Percentiles rank a stretch among this genome's conserved stretches.
These are phyloP conservation scores for Moesziomyces antarcticus DNA, from an alignment of 1,284 basidiomycete genomes.

Conservation along the genomic window DNA sequence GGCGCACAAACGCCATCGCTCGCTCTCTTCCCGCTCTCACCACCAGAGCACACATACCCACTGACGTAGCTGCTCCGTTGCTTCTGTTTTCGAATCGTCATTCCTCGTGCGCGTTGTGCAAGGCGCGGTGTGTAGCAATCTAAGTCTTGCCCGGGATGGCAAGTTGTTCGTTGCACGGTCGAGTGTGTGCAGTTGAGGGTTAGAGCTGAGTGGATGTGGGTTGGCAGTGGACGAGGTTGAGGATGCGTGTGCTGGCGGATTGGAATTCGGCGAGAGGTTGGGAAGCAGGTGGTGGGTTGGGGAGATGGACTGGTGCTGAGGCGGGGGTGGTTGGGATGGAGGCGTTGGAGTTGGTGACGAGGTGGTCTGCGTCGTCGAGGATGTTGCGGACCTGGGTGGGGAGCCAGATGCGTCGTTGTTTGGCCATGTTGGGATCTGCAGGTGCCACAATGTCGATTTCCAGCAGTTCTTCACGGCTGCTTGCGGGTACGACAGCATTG, in stretches of 20 bases:
- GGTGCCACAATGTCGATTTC: constrained; percentile 29
- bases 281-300: too few species aligned
- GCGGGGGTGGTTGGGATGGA: constrained; percentile 1
- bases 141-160: constrained; percentile 15
- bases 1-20: constrained; percentile 28
- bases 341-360: neutral
- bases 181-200: neutral
- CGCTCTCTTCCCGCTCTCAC: constrained; percentile 31
- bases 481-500: constrained; percentile 22
- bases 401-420: constrained; percentile 10
- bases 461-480: constrained; percentile 25
- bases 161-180: neutral
- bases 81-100: constrained; percentile 1
- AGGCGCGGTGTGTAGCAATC: too few species aligned
- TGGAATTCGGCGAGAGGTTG: neutral
- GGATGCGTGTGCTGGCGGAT: constrained; percentile 6
- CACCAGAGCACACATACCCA: constrained; percentile 35
- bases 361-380: constrained; percentile 26
- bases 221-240: constrained; percentile 7
- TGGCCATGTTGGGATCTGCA: constrained; percentile 1
- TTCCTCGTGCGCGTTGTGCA: neutral
- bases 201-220: neutral
- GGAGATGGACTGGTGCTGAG: neutral
- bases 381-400: constrained; percentile 24
- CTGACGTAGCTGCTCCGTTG: neutral